A percentile compares a stretch with the other conserved stretches of the same genome.
These are phyloP conservation scores for Xerocomus brunneocitrinus DNA, from an alignment of 768 basidiomycete species.

Conservation along the genomic window DNA sequence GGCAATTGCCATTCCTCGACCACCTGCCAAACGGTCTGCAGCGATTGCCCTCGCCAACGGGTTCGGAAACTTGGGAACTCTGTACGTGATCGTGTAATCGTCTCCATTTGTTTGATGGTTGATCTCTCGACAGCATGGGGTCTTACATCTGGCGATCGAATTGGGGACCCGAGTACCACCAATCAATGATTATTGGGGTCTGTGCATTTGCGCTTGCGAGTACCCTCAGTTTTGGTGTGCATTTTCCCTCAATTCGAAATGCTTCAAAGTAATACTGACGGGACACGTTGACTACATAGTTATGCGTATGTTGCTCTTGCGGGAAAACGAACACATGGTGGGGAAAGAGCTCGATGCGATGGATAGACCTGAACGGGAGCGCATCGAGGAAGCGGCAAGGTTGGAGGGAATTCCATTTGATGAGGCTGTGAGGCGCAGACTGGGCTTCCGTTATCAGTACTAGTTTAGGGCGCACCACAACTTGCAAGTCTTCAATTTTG, in stretches of 20 bases:
- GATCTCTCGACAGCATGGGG: constrained; percentile 41
- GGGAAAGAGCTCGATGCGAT: constrained; percentile 43
- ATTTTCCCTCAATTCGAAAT: neutral
- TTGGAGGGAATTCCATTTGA: constrained; percentile 58
- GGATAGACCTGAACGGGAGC: constrained; percentile 41
- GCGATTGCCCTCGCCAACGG: constrained; percentile 63
- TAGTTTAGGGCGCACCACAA: constrained; percentile 20
- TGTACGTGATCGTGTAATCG: constrained; percentile 36
- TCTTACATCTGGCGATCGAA: constrained; percentile 57
- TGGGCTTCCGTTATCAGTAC: constrained; percentile 55
- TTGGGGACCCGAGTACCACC: constrained; percentile 61
- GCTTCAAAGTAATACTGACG: neutral
- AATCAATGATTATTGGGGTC: constrained; percentile 53
- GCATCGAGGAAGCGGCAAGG: constrained; percentile 54
- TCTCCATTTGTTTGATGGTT: neutral
- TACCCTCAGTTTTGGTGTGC: constrained; percentile 34
- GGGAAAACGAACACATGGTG: constrained; percentile 48
- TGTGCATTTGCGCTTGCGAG: constrained; percentile 32
- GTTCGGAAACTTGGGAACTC: constrained; percentile 50
- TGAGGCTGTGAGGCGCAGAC: constrained; percentile 53
- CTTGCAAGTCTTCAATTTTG: too few relatives aligned
- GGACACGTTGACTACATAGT: constrained; percentile 24
- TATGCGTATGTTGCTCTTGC: constrained; percentile 39
- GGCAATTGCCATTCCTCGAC: constrained; percentile 54
- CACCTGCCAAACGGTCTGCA: constrained; percentile 50